phyloP scores from a whole-genome alignment of 164 flowering plant species.

The Amborella trichopoda region DNA sequence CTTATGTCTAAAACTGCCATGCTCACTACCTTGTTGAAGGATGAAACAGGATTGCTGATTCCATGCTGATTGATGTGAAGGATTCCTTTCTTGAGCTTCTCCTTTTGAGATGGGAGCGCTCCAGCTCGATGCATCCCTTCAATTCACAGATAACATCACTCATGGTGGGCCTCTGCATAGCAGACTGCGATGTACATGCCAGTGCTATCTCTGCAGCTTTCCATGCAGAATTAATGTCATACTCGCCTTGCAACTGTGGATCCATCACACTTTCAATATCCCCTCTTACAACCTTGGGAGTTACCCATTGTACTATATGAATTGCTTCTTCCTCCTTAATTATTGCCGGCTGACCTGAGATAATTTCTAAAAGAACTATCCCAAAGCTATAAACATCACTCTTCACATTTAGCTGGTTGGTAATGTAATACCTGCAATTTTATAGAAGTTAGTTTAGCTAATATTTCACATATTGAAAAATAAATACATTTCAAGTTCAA shows the following conservation, averaged over 20 bases:
- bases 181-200: slow-evolving; percentile 16
- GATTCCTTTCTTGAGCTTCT: background rate
- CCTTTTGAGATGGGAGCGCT: background rate
- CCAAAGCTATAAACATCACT: slow-evolving; percentile 1
- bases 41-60: too few relatives aligned
- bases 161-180: background rate
- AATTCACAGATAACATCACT: background rate
- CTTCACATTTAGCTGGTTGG: background rate
- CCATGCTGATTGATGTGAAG: too few relatives aligned
- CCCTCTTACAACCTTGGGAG: slow-evolving; percentile 17
- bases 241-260: slow-evolving; percentile 20
- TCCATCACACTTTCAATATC: slow-evolving; percentile 28
- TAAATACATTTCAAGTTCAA: too few relatives aligned
- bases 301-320: slow-evolving; percentile 18
- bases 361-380: background rate
- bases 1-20: too few relatives aligned
- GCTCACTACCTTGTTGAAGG: too few relatives aligned
- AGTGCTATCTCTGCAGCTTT: slow-evolving; percentile 35
- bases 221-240: slow-evolving; percentile 26
- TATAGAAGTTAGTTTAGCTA: too few relatives aligned
- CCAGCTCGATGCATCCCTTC: background rate
- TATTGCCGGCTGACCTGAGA: background rate
- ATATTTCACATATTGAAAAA: too few relatives aligned
- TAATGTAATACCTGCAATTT: background rate
- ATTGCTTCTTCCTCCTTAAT: background rate